Evolutionary conservation across 306 rosid species (phyloP).

Genomic region (Castanea mollissima): DNA sequence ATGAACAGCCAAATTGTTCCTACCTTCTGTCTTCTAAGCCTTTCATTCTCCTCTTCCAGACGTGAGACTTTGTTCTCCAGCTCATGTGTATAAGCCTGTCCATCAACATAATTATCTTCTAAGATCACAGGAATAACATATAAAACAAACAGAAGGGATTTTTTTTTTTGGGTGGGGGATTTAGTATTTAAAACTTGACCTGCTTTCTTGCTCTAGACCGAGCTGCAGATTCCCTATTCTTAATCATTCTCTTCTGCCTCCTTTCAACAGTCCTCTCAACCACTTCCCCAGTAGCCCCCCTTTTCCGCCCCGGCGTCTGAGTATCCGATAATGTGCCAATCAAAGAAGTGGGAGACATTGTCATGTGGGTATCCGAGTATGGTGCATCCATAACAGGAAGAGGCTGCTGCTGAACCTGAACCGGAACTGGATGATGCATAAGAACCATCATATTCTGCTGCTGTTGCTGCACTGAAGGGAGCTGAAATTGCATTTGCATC

Average conservation of each 20-base stretch:
- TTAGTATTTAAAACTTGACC: constrained; percentile 30
- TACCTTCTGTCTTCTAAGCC: constrained; percentile 79
- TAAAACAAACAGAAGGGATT: neutral
- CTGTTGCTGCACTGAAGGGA: constrained; percentile 42
- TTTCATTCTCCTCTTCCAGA: constrained; percentile 89
- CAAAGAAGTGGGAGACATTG: constrained; percentile 52
- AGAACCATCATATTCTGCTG: constrained; percentile 67
- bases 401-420: constrained; percentile 39
- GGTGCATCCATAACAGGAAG: constrained; percentile 61
- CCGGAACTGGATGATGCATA: constrained; percentile 44
- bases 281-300: constrained; percentile 60
- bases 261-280: constrained; percentile 82
- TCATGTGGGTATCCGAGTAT: constrained; percentile 59
- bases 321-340: constrained; percentile 66
- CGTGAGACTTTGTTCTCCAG: constrained; percentile 82
- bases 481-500: constrained; percentile 14
- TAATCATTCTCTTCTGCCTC: constrained; percentile 94
- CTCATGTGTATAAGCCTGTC: constrained; percentile 90
- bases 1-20: constrained; percentile 32
- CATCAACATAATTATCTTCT: neutral
- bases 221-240: constrained; percentile 97
- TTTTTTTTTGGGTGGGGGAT: no score
- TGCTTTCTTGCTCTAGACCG: constrained; percentile 98
- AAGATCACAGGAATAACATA: neutral
- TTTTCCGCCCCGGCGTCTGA: constrained; percentile 60